Conservation (phyloP, 176 grass and related monocot genomes). For the Bolboschoenus planiculmis region DNA sequence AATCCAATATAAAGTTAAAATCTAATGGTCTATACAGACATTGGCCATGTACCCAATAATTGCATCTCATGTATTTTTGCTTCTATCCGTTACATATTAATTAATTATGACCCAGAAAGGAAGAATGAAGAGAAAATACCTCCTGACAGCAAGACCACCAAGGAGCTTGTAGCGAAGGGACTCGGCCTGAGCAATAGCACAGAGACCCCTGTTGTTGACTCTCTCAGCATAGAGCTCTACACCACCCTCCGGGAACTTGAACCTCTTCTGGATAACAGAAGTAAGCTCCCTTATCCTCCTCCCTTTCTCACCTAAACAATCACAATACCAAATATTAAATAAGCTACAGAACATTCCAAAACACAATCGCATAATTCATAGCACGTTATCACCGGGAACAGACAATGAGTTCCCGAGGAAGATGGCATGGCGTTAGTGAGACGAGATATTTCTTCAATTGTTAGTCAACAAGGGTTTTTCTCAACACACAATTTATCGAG, state of each 20-base stretch:
- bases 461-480: background rate
- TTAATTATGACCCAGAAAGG: background rate
- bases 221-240: constrained; percentile 72
- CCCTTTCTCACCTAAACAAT: constrained; percentile 32
- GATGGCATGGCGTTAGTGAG: background rate
- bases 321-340: constrained; percentile 1
- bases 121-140: constrained; percentile 29
- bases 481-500: background rate
- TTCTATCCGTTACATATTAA: background rate
- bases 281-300: constrained; percentile 72
- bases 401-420: background rate
- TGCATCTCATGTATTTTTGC: background rate
- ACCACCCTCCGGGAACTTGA: constrained; percentile 68
- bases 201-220: constrained; percentile 68
- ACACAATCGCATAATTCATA: background rate
- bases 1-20: background rate
- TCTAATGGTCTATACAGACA: background rate
- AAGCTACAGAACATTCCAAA: background rate
- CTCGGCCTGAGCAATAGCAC: constrained; percentile 72
- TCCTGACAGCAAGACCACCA: constrained; percentile 65
- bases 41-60: background rate
- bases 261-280: constrained; percentile 71
- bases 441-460: background rate
- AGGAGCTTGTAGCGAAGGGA: constrained; percentile 77
- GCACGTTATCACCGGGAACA: background rate